Percentiles rank a stretch among this genome's conserved stretches.
Evolutionary conservation across 225 moss, liverwort and hornwort species (phyloP).

Genomic region (Lunularia cruciata): DNA sequence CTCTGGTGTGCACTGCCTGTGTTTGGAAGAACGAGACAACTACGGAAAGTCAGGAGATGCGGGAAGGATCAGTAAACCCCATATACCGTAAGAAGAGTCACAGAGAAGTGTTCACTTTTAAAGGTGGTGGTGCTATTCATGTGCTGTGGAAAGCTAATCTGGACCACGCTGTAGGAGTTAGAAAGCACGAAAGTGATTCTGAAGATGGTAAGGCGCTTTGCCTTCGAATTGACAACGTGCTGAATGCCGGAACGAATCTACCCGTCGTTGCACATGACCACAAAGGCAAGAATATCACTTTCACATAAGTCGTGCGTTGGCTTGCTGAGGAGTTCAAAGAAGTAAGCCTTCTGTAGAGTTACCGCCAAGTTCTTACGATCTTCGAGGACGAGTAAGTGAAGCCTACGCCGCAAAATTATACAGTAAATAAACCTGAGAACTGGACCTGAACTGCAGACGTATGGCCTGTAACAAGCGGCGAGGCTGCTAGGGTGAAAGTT

Average conservation of each 20-base stretch:
- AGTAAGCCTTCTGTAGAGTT: not conserved
- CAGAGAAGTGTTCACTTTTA: not conserved
- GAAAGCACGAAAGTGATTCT: not conserved
- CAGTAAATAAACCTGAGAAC: not conserved
- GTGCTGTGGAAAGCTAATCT: not conserved
- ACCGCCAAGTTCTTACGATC: not conserved
- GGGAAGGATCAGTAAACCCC: not conserved
- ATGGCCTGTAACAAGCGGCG: conserved; percentile 12
- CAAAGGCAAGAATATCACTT: conserved; percentile 3
- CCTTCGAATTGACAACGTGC: not conserved
- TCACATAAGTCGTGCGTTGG: not conserved
- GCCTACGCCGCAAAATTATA: not conserved
- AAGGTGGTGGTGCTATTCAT: conserved; percentile 2
- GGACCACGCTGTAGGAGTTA: not conserved
- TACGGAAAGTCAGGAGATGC: not conserved
- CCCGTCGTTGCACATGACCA: not conserved
- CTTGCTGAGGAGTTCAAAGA: not conserved
- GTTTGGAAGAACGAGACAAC: not conserved
- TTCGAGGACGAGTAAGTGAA: conserved; percentile 11
- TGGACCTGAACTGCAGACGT: conserved; percentile 25
- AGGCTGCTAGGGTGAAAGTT: no score
- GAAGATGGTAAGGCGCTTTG: not conserved
- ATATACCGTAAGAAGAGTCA: not conserved
- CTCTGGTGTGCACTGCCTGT: not conserved
- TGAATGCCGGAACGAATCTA: not conserved